phyloP scores from a whole-genome alignment of 2,329 filamentous ascomycete genomes.

The Shiraia bambusicola region DNA sequence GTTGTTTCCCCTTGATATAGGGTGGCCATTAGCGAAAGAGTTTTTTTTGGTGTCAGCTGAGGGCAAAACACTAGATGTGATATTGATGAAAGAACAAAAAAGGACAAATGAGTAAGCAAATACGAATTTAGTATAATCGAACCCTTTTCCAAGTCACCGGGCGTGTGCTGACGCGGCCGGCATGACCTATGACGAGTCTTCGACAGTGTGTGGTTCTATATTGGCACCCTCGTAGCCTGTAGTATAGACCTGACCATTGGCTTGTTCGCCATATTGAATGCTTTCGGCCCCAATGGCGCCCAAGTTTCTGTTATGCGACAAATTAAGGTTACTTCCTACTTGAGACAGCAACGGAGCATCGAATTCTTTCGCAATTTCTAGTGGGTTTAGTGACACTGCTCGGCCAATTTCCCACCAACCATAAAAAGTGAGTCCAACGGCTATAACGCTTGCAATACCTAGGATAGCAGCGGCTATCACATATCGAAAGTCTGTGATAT shows the following conservation, averaged over 20 bases:
- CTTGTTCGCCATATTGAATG: constrained; percentile 1
- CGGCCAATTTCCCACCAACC: constrained; percentile 5
- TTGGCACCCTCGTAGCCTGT: neutral
- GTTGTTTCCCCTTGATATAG: too few species aligned
- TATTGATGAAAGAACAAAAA: too few species aligned
- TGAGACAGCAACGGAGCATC: constrained; percentile 4
- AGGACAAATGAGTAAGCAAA: too few species aligned
- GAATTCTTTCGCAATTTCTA: constrained; percentile 6
- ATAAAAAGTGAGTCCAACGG: neutral
- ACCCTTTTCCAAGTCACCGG: too few species aligned
- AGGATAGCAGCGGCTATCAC: neutral
- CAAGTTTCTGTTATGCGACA: constrained; percentile 1
- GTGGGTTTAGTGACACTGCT: constrained; percentile 2
- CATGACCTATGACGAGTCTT: constrained; percentile 1
- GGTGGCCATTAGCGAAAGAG: too few species aligned
- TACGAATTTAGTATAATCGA: too few species aligned
- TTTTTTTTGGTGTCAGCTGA: too few species aligned
- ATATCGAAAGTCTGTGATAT: constrained; percentile 3
- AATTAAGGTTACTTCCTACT: constrained; percentile 2
- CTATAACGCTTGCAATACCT: constrained; percentile 2
- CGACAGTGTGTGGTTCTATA: neutral
- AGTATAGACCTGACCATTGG: neutral
- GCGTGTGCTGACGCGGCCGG: neutral
- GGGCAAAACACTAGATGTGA: too few species aligned
- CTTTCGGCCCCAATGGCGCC: neutral